Conservation (phyloP, 2,329 filamentous ascomycete genomes). For the Emericellopsis atlantica region DNA sequence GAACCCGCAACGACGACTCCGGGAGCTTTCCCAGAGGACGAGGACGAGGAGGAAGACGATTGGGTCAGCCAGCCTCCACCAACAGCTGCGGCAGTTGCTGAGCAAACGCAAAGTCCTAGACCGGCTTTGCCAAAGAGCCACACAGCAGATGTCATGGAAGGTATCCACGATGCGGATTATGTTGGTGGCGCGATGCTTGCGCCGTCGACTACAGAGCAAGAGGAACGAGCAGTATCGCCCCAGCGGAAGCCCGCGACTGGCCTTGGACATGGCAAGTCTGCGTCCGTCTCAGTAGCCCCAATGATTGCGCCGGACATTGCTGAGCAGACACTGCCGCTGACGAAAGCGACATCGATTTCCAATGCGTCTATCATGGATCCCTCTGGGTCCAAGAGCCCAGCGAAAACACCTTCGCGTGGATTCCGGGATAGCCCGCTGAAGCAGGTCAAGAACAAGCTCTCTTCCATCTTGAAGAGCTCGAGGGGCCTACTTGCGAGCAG, state of each 20-base stretch:
- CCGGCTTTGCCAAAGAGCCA: conserved; percentile 47
- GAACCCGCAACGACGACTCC: conserved; percentile 31
- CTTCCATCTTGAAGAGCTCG: conserved; percentile 79
- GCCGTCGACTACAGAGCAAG: conserved; percentile 2
- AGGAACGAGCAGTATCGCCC: conserved; percentile 6
- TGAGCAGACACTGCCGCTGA: conserved; percentile 20
- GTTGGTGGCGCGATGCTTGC: conserved; percentile 28
- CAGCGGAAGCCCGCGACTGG: conserved; percentile 2
- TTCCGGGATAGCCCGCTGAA: conserved; percentile 70
- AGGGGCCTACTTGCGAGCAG: conserved; percentile 77
- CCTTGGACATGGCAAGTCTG: conserved; percentile 41
- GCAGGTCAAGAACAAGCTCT: conserved; percentile 85
- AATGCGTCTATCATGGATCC: conserved; percentile 39
- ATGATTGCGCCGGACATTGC: conserved; percentile 5
- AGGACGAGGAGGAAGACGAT: conserved; percentile 50
- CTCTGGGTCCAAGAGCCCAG: conserved; percentile 30
- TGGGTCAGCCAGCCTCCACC: conserved; percentile 44
- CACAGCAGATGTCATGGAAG: conserved; percentile 49
- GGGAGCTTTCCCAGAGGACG: conserved; percentile 48
- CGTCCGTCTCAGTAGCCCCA: conserved; percentile 45
- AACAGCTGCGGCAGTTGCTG: conserved; percentile 9
- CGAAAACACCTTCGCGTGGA: conserved; percentile 42
- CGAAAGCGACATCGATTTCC: conserved; percentile 50
- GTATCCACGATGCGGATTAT: conserved; percentile 18
- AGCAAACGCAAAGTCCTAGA: conserved; percentile 18